Evolutionary conservation across 83 land plant genomes (phyloP), one percentile per base, ranked within the genome.

Genomic region (Picea engelmannii): DNA sequence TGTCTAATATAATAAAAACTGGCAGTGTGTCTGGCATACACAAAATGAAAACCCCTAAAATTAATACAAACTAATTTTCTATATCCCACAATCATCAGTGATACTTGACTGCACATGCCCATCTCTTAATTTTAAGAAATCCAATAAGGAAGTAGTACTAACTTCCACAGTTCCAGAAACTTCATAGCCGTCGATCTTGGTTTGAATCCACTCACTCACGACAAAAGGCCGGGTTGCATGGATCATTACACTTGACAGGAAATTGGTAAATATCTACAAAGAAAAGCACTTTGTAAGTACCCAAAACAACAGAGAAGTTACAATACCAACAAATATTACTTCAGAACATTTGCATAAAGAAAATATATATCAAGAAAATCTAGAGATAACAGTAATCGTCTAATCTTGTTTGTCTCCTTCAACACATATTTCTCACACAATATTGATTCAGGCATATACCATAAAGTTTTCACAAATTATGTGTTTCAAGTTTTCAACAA

Each of bases 131-230:
- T 73, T 73, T 42, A 10, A n/a, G 17, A n/a, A 44, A 9, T 47
- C 47, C 2, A 10, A 20, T 4, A 71, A 18, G 35, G 47, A 77
- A 49, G 49, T 62, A 58, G 55, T 4, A 38, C 91, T 74, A 79
- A 98, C 99, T 97, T 98, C 99, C 66, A 98, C 99, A 31, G 93
- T 96, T 15, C 99, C 99, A 78, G 99, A 98, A 63, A 98, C 99
- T 85, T 98, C 99, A 90, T 89, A 91, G 62, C 97, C 99, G 66
- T 96, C 97, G 84, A 98, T 96, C 89, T 96, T 98, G 25, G 99
- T 94, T 82, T 98, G 99, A 71, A 98, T 98, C 99, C 99, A 96
- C 79, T 96, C 98, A 85, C 87, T 96, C 78, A 90, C 81, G 76
- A 95, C 91, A 88, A 98, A 98, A 31, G 99, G 99, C 27, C 97